phyloP scores from a whole-genome alignment of 805 yeast species.

The Tetrapisispora taiwanensis region DNA sequence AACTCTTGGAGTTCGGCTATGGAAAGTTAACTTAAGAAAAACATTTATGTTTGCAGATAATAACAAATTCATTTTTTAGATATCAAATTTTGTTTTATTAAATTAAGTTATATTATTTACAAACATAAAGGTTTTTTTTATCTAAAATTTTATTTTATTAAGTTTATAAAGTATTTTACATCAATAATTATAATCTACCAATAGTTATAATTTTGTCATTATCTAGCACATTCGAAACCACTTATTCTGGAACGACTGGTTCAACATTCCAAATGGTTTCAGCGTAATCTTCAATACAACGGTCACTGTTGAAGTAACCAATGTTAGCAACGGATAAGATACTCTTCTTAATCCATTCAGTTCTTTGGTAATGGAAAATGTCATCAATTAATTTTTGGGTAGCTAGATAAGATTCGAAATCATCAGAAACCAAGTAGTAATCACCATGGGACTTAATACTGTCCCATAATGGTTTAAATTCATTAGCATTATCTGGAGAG shows the following conservation, averaged over 20 bases:
- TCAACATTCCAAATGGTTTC: conserved; percentile 89
- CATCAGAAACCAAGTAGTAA: conserved; percentile 78
- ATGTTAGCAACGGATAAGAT: conserved; percentile 78
- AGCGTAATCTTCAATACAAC: conserved; percentile 88
- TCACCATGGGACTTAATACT: conserved; percentile 69
- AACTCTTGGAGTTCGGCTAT: too few species aligned
- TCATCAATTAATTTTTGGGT: conserved; percentile 71
- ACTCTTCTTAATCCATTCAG: conserved; percentile 67
- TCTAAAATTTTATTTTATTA: neutral
- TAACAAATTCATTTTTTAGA: too few species aligned
- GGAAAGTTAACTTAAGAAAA: too few species aligned
- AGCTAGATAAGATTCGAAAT: conserved; percentile 76
- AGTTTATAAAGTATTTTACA: neutral
- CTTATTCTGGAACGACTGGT: conserved; percentile 35
- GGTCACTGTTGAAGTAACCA: conserved; percentile 87
- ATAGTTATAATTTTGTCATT: neutral
- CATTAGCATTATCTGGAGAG: conserved; percentile 50
- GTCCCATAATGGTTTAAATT: conserved; percentile 58
- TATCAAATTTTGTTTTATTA: too few species aligned
- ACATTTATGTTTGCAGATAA: too few species aligned
- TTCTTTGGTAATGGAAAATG: conserved; percentile 51
- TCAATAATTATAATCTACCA: too few species aligned
- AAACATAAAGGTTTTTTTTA: neutral
- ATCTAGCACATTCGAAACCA: too few species aligned
- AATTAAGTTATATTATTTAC: neutral